Conservation (phyloP, 495 filamentous ascomycete genomes). For the Hyaloscypha finlandica region DNA sequence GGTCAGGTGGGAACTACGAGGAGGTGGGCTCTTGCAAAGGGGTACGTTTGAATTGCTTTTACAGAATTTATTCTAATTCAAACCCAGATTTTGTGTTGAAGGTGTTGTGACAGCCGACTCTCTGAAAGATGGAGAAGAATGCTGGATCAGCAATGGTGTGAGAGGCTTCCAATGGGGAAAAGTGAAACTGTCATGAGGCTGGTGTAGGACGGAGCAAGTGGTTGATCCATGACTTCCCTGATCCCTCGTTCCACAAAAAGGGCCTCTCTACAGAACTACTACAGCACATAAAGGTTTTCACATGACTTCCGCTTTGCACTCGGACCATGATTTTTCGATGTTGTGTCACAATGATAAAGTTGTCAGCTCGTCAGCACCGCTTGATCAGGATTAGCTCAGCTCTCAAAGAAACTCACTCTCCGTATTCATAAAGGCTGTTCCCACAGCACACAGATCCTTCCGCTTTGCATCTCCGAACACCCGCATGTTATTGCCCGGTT, state of each 20-base stretch:
- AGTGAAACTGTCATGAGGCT: background rate
- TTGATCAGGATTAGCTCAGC: background rate
- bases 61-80: background rate
- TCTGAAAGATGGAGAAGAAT: slow-evolving; percentile 70
- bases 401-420: background rate
- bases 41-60: slow-evolving; percentile 21
- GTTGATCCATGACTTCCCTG: background rate
- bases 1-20: slow-evolving; percentile 83
- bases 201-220: background rate
- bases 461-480: background rate
- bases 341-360: background rate
- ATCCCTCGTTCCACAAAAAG: no score
- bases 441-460: background rate
- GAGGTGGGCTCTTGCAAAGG: slow-evolving; percentile 72
- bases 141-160: slow-evolving; percentile 86
- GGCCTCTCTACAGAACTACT: no score
- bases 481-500: background rate
- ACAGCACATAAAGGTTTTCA: background rate
- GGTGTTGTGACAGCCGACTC: slow-evolving; percentile 52
- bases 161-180: slow-evolving; percentile 66
- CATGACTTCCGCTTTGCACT: background rate
- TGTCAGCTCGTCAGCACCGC: background rate
- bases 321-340: background rate
- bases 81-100: slow-evolving; percentile 56
- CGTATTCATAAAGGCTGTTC: background rate